Percentiles rank a stretch among this genome's conserved stretches.
Evolutionary conservation across 2,329 filamentous ascomycete genomes (phyloP).

Genomic region (Aaosphaeria arxii): DNA sequence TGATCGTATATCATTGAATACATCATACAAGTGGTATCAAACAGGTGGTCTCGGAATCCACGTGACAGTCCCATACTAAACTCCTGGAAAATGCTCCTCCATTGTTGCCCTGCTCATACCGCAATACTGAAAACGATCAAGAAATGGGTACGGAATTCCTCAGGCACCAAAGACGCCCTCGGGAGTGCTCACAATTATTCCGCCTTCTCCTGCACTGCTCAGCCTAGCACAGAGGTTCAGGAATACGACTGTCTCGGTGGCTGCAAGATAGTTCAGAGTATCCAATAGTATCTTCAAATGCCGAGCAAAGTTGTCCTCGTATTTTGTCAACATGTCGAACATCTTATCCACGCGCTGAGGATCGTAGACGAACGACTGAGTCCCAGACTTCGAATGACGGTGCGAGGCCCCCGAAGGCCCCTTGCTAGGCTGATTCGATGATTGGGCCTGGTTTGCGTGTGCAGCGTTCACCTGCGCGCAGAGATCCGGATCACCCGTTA

Average conservation of each 20-base stretch:
- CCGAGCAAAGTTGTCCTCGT: conserved; percentile 87
- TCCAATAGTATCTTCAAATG: conserved; percentile 93
- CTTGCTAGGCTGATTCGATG: conserved; percentile 1
- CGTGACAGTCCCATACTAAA: no score
- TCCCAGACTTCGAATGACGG: conserved; percentile 18
- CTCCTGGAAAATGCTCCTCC: no score
- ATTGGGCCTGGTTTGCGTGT: conserved; percentile 26
- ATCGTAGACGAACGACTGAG: conserved; percentile 50
- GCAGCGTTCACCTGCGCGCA: conserved; percentile 57
- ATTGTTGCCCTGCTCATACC: no score
- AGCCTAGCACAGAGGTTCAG: conserved; percentile 81
- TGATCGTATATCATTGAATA: no score
- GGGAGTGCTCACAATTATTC: conserved; percentile 15
- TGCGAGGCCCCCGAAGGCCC: conserved; percentile 11
- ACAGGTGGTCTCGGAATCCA: no score
- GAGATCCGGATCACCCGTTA: conserved; percentile 79
- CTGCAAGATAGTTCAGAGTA: conserved; percentile 93
- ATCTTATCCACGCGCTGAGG: conserved; percentile 67
- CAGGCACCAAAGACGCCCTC: conserved; percentile 10
- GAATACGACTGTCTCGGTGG: conserved; percentile 93
- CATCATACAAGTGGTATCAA: no score
- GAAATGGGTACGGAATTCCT: no score
- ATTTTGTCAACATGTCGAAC: conserved; percentile 83
- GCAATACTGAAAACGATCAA: no score
- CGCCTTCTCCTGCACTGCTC: conserved; percentile 75